Evolutionary conservation across 306 rosid genomes (phyloP), one percentile per base, ranked within the genome.

Genomic region (Gastrolobium villosum): DNA sequence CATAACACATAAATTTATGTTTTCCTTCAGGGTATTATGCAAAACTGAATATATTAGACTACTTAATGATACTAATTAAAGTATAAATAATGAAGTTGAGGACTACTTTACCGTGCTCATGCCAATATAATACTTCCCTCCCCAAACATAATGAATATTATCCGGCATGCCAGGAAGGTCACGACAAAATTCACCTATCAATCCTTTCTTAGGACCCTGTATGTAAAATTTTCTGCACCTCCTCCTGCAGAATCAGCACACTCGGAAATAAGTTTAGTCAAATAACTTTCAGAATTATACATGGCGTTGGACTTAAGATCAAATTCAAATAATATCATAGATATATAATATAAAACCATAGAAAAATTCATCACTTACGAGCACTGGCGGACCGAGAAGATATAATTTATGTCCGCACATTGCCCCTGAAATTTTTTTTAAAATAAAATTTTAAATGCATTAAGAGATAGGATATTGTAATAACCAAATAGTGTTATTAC

Each of bases 141-240:
- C 49, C 37, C 85, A 90, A 57, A 82, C 92, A 20, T 86, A 89
- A 34, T 83, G 86, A 50, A 89, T 88, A 43, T 89, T 89, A 20
- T 91, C 92, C 0, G 91, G 90, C 60, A 45, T 9, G 67, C 94
- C 92, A 0, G 91, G 94, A 6, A 88, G 80, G 34, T 39, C 6
- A 1, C 69, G 76, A 10, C 78, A 62, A 73, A 89, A 89, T 5
- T 82, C 65, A 0, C 79, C 87, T 0, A 81, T 75, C 7, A 59
- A 79, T 66, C 97, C 92, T 43, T 83, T 86, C 2, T 86, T 81
- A 36, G 79, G 70, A 3, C 92, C 97, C 84, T 45, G 8, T 20
- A 81, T 56, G 69, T 76, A 80, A 68, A 81, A 86, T 72, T 79
- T 89, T 55, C 80, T 81, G 8, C 92, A 89, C n/a, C 86, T 85